phyloP scores from a whole-genome alignment of 2,329 filamentous ascomycete species.

The Beauveria australis region DNA sequence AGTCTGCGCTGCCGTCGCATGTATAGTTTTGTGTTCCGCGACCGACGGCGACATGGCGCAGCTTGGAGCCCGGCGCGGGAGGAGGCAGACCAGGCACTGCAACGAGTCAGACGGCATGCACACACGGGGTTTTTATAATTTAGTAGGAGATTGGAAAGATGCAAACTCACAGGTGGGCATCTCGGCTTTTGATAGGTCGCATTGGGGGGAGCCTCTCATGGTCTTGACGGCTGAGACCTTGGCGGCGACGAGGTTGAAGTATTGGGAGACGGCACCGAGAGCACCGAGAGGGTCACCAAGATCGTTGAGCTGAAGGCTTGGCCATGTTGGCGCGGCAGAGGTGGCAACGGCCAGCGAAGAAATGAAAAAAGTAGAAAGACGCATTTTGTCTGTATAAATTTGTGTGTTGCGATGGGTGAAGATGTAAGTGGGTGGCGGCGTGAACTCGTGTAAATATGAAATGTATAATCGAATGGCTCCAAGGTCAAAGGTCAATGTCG shows the following conservation, averaged over 20 bases:
- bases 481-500: neutral
- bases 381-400: constrained; percentile 35
- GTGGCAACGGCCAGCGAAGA: constrained; percentile 38
- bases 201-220: constrained; percentile 35
- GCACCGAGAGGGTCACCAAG: constrained; percentile 28
- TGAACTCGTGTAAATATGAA: constrained; percentile 11
- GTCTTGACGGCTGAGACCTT: constrained; percentile 43
- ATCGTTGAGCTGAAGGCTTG: constrained; percentile 27
- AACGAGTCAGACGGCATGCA: neutral
- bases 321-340: constrained; percentile 37
- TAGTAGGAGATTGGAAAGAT: neutral
- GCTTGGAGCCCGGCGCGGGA: constrained; percentile 49
- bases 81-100: constrained; percentile 45
- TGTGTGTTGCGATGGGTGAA: constrained; percentile 1
- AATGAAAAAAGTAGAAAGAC: constrained; percentile 36
- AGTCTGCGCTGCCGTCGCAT: constrained; percentile 52
- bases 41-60: constrained; percentile 77
- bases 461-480: constrained; percentile 11
- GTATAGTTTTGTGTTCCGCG: constrained; percentile 93
- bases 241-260: constrained; percentile 51
- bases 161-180: constrained; percentile 31
- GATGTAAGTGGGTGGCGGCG: neutral
- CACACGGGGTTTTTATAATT: neutral
- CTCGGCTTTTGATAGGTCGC: constrained; percentile 45
- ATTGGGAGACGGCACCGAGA: constrained; percentile 44